Percentiles rank a stretch among this genome's conserved stretches.
Conservation (phyloP, 768 basidiomycete species). For the Mycena kentingensis region DNA sequence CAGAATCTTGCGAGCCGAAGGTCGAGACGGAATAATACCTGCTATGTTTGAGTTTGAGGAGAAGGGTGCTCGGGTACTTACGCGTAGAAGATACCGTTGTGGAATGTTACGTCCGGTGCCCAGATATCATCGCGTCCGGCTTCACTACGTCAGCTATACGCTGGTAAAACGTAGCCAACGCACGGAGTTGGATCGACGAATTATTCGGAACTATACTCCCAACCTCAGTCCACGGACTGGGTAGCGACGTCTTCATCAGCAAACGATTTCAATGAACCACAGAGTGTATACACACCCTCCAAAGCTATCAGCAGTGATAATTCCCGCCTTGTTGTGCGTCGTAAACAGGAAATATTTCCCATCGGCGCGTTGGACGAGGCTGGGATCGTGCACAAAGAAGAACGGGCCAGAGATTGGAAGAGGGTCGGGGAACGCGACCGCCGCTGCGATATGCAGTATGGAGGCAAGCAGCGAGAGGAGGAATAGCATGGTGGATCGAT, state of each 20-base stretch:
- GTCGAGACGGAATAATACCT: slow-evolving; percentile 18
- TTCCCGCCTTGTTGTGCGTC: slow-evolving; percentile 19
- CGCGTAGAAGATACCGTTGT: slow-evolving; percentile 9
- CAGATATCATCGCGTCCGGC: slow-evolving; percentile 17
- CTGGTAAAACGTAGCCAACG: neutral
- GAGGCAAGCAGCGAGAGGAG: neutral
- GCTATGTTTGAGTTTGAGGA: too few species aligned
- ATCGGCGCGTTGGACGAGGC: slow-evolving; percentile 14
- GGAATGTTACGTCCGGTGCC: slow-evolving; percentile 18
- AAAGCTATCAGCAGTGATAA: slow-evolving; percentile 12
- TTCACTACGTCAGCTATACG: neutral
- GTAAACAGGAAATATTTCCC: slow-evolving; percentile 20
- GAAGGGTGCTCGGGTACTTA: neutral
- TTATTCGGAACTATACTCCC: slow-evolving; percentile 13
- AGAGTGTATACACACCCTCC: slow-evolving; percentile 1
- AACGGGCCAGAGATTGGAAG: slow-evolving; percentile 11
- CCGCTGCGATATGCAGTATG: neutral
- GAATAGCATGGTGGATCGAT: too few species aligned
- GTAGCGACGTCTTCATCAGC: too few species aligned
- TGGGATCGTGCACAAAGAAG: slow-evolving; percentile 19
- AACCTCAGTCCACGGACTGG: slow-evolving; percentile 16
- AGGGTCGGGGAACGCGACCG: slow-evolving; percentile 5
- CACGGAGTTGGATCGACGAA: slow-evolving; percentile 17
- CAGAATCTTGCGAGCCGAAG: slow-evolving; percentile 18
- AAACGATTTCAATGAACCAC: neutral